phyloP scores from a whole-genome alignment of 2,329 filamentous ascomycete genomes.

The Diatrype stigma region DNA sequence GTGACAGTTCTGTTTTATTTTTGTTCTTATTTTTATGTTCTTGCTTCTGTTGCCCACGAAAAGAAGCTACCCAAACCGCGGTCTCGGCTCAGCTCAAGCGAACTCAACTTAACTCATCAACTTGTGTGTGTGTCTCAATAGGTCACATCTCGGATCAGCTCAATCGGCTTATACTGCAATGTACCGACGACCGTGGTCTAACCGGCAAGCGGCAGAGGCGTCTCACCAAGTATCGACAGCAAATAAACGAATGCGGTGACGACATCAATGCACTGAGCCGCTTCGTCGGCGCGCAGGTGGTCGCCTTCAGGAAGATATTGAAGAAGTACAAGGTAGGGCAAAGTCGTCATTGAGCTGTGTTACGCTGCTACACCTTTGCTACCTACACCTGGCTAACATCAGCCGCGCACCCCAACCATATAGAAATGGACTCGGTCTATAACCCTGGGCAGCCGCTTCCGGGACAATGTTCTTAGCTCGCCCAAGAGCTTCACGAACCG shows the following conservation, averaged over 20 bases:
- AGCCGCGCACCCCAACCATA: not conserved
- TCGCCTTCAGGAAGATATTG: constrained; percentile 76
- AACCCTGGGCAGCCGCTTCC: constrained; percentile 61
- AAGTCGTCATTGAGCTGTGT: not conserved
- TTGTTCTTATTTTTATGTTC: too few relatives aligned
- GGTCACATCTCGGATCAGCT: constrained; percentile 47
- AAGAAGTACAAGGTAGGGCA: constrained; percentile 71
- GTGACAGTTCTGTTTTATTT: too few relatives aligned
- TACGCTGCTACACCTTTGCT: constrained; percentile 4
- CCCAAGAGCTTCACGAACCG: constrained; percentile 69
- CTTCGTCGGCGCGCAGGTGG: constrained; percentile 69
- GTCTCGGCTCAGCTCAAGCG: too few relatives aligned
- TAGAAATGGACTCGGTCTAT: constrained; percentile 79
- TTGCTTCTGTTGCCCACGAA: too few relatives aligned
- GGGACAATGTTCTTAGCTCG: constrained; percentile 58
- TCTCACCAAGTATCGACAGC: constrained; percentile 50
- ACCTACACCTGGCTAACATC: constrained; percentile 4
- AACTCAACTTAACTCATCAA: constrained; percentile 16
- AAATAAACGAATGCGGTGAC: constrained; percentile 57
- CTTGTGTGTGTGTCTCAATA: constrained; percentile 17
- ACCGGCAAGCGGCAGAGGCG: constrained; percentile 46
- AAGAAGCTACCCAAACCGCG: too few relatives aligned
- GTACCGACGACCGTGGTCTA: constrained; percentile 30
- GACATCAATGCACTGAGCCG: constrained; percentile 67
- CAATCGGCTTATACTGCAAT: constrained; percentile 43